Evolutionary conservation across 192 early-diverging fungal species (phyloP), one percentile per base, ranked within the genome.

Genomic region (Coemansia erecta): DNA sequence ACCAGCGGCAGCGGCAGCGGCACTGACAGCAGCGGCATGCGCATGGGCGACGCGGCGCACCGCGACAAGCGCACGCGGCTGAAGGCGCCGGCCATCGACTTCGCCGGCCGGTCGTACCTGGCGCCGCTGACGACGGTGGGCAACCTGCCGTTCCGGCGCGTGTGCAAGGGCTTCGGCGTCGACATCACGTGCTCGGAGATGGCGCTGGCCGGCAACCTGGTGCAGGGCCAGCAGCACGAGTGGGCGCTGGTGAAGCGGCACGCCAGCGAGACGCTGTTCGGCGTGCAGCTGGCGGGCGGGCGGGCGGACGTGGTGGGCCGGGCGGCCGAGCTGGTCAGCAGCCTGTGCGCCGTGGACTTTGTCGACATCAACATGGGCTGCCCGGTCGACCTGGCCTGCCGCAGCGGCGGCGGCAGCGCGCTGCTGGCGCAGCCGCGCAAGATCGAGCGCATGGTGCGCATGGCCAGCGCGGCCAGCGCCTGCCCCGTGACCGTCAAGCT

Each of bases 111-210:
- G 55, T 85, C 89, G 24, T 98, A 98, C 64, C 77, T 97, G 49
- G 97, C 94, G 11, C 97, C 97, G 8, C 75, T 98, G 59, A 98
- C 97, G 0, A 98, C 96, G 2, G 94, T 98, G 22, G 97, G 97
- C 37, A 98, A 98, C 74, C 72, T 98, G 48, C 97, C 97, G 26
- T 98, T 98, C 83, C 85, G 97, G 11, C 86, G 95, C 15, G 83
- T 97, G 22, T 95, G 93, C 76, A 97, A 97, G 73, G 85, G 73
- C 11, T 95, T 89, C 64, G 97, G 97, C 40, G 94, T 90, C 7
- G 95, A 96, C 68, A 90, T 98, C 39, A 98, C 97, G 5, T 98
- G 95, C 63, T 92, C 91, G 35, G 97, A 98, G 73, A 98, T 98
- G 97, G 91, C 91, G 0, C 70, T 86, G 64, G 89, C 87, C 3